A percentile compares a stretch with the other conserved stretches of the same genome.
Evolutionary conservation across 257 asterid species (phyloP).

Genomic region (Ehretia macrophylla): DNA sequence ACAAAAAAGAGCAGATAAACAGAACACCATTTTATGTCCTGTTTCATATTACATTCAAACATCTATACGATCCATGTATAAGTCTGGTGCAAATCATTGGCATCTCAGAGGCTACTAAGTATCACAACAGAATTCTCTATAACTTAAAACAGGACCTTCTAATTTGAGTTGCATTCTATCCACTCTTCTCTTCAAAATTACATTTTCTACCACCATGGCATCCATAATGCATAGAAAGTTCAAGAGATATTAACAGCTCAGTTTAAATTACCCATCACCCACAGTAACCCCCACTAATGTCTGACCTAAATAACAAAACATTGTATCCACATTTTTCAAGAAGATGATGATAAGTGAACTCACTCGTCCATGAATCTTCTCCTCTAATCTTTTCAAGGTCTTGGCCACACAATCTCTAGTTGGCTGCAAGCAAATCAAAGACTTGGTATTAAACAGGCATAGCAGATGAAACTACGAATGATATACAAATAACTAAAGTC

Average conservation of each 20-base stretch:
- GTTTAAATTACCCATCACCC: too few relatives aligned
- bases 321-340: too few relatives aligned
- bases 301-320: not conserved
- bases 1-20: conserved; percentile 6
- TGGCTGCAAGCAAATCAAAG: conserved; percentile 59
- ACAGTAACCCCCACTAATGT: too few relatives aligned
- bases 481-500: not conserved
- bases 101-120: too few relatives aligned
- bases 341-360: conserved; percentile 18
- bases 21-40: not conserved
- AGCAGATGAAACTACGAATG: not conserved
- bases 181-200: too few relatives aligned
- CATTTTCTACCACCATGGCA: too few relatives aligned
- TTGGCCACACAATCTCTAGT: conserved; percentile 98
- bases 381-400: conserved; percentile 94
- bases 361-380: conserved; percentile 96
- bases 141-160: too few relatives aligned
- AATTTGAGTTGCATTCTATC: too few relatives aligned
- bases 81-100: not conserved
- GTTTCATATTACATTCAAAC: not conserved
- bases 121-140: too few relatives aligned
- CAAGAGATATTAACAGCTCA: too few relatives aligned
- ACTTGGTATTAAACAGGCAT: not conserved
- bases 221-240: too few relatives aligned
- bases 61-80: not conserved